Evolutionary conservation across 164 flowering plant species (phyloP), one percentile per base, ranked within the genome.

Genomic region (Warburgia ugandensis): DNA sequence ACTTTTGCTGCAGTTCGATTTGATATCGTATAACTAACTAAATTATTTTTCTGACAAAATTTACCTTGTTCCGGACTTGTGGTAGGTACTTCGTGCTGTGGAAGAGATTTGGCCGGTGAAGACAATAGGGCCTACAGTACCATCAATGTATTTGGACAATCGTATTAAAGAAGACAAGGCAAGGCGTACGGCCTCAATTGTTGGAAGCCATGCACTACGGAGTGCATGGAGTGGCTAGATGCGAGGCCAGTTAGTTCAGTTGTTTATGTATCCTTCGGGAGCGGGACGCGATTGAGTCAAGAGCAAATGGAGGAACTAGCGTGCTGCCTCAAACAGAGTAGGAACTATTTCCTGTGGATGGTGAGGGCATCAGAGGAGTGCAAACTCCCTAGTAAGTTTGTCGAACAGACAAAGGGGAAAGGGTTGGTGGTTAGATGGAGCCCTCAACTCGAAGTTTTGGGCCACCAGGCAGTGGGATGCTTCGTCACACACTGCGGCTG

Each of bases 51-150:
- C 12, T 19, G 13, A 31, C 27, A 2, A 17, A n/a, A 19, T 31
- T 31, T 20, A 12, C 29, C 13, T 5, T 1, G 6, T 23, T 7
- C 5, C 20, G 2, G 9, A 17, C 1, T 22, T 42, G 3, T 11
- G 12, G 14, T 9, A 63, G 67, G 55, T 53, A 22, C 4, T 52
- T 36, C 37, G 40, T 14, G 67, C 69, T 66, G 60, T 71, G 64
- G 45, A 25, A 12, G 54, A 41, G 28, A 36, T 12, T 19, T 52
- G 31, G 33, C 49, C 50, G 17, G 28, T 38, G 13, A 58, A 12
- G 52, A 63, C 68, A 1, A 45, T 72, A 5, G 76, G 76, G 31
- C 76, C 76, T 25, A 53, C 68, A 5, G 6, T 68, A n/a, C 61
- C 68, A 1, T 56, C 68, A 3, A 26, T 55, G 6, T 72, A 55